phyloP scores from a whole-genome alignment of 2,329 filamentous ascomycete species.

The Verticillium nubilum region DNA sequence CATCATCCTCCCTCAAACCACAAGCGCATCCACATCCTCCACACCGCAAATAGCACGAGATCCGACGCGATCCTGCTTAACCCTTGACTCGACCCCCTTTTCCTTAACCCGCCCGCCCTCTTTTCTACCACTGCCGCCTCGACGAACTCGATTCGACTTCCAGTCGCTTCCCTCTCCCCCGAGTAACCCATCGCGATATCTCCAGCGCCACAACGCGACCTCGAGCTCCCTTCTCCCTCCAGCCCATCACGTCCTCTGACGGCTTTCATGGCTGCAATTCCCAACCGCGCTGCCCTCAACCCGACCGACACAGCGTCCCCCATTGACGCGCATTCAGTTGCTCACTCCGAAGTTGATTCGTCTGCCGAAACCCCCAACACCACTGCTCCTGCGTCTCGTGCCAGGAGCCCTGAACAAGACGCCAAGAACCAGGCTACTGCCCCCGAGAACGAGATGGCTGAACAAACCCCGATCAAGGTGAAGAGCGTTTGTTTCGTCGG shows the following conservation, averaged over 20 bases:
- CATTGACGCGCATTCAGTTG: constrained; percentile 7
- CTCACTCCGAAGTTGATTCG: constrained; percentile 11
- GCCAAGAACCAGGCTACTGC: background rate
- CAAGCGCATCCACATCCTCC: background rate
- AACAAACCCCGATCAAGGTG: constrained; percentile 12
- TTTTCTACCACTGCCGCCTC: background rate
- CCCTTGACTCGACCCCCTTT: background rate
- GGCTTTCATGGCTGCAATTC: constrained; percentile 8
- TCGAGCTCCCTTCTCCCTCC: background rate
- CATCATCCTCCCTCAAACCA: background rate
- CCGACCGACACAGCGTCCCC: constrained; percentile 9
- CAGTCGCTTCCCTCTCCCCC: background rate
- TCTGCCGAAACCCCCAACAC: constrained; percentile 11
- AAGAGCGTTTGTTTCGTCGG: constrained; percentile 67
- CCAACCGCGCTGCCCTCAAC: constrained; percentile 3
- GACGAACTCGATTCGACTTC: background rate
- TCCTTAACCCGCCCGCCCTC: background rate
- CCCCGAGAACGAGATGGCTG: constrained; percentile 5
- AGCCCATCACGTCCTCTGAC: background rate
- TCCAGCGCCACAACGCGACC: background rate
- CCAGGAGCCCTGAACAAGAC: constrained; percentile 10
- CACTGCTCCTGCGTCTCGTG: constrained; percentile 10
- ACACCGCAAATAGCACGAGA: background rate
- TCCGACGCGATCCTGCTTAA: background rate
- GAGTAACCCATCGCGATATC: background rate